phyloP scores from a whole-genome alignment of 2,329 filamentous ascomycete genomes.

The Colletotrichum kahawae region DNA sequence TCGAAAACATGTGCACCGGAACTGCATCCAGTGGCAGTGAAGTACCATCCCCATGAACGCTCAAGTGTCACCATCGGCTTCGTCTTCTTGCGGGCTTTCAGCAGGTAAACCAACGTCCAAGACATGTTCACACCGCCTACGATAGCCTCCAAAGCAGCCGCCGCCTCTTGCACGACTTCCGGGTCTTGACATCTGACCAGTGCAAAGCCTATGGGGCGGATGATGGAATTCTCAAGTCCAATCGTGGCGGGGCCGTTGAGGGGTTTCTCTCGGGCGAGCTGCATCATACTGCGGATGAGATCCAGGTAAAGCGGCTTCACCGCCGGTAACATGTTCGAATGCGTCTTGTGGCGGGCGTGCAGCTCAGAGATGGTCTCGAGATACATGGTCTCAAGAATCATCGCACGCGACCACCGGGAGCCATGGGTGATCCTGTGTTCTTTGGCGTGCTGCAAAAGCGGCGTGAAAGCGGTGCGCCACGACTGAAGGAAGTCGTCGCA shows the following conservation, averaged over 20 bases:
- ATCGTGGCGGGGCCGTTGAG: background rate
- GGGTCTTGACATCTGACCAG: conserved; percentile 3
- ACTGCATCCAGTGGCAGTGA: background rate
- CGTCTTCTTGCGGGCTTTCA: background rate
- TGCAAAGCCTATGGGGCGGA: conserved; percentile 5
- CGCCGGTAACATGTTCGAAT: conserved; percentile 2
- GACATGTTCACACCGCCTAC: background rate
- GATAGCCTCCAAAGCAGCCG: background rate
- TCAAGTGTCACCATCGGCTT: background rate
- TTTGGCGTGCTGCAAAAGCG: background rate
- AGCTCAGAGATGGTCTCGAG: conserved; percentile 6
- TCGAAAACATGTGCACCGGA: background rate
- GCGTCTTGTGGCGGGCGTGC: background rate
- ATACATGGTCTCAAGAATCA: conserved; percentile 11
- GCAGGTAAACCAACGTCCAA: background rate
- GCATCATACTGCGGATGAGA: background rate
- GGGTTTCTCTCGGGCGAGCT: background rate
- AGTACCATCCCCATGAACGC: conserved; percentile 1
- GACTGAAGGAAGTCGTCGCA: background rate
- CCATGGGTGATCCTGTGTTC: background rate
- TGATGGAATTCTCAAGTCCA: background rate
- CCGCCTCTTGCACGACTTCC: background rate
- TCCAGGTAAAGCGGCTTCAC: conserved; percentile 5
- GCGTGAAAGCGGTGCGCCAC: background rate
- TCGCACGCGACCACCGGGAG: background rate